Base-by-base conservation (phyloP, 2,329 filamentous ascomycete genomes). In the Paramyrothecium roridum region DNA sequence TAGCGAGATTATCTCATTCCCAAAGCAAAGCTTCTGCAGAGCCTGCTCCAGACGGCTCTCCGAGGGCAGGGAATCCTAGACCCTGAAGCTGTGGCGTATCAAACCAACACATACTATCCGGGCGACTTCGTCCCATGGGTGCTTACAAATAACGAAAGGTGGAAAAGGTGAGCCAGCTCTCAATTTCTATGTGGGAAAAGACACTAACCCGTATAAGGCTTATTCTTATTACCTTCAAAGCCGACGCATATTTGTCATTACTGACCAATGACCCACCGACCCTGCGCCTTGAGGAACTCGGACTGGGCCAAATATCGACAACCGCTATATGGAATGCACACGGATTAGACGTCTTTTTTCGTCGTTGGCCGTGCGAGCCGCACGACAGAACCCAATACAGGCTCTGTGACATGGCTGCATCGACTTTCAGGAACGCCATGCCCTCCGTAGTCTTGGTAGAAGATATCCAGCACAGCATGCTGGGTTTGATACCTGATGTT, bases 91-190 rank as follows among this genome's bases (percentile, higher is more conserved):
- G 59, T 70, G 3, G 67, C 69, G 10, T 54, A 64, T 8, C 73
- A 77, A 30, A 69, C 73, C 7, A 65, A 66, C 11, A 59, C 63
- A 3, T 69, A 73, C 45, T 67, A 63, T 13, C 71, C 71, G 0
- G 74, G 73, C 3, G 70, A 65, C 1, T 77, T 76, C 21, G 60
- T 68, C 2, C 74, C 75, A 0, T 70, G 71, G 63, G 56, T 70
- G 0, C 59, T 68, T 37, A 58, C 61, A 1, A 66, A 65, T 3
- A 55, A 61, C 1, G 73, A 73, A 43, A 59, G 65, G 8, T 72
- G 73, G 66, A 70, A 72, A 50, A 67, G 70, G 74, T 75, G 59
- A 49, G 30, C 48, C 23, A 11, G 33, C 33, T 37, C 33, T 37
- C 16, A 8, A 10, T 37, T 10, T 37, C 10, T 8, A 8, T 37